Evolutionary conservation across 805 yeast genomes (phyloP), one percentile per base, ranked within the genome.

Genomic region (Debaryomyces prosopidis): DNA sequence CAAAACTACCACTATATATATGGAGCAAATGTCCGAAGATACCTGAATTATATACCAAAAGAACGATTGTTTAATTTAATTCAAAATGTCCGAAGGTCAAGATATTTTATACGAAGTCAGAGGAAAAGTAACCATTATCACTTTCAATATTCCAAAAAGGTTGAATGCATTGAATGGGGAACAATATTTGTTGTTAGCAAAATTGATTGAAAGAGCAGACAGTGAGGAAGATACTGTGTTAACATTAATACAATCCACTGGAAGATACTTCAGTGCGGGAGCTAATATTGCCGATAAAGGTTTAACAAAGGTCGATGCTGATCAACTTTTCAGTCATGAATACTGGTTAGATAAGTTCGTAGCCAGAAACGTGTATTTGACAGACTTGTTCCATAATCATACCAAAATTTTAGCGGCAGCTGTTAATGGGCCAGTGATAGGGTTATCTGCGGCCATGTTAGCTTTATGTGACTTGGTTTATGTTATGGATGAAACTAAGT

Each of bases 401-500:
- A 66, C 75, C 8, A 89, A 89, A 60, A 72, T 88, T 7, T 67
- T 89, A 31, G 82, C 82, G 20, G 80, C 81, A 36, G 91, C 89
- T 3, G 71, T 89, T 46, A 89, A 89, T 60, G 97, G 97, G 0
- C 96, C 97, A 0, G 95, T 82, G 4, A 77, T 89, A 47, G 97
- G 97, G 0, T 74, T 89, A 47, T 71, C 83, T 27, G 81, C 91
- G 2, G 89, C 90, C 0, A 63, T 89, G 42, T 83, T 88, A 10
- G 79, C 85, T n/a, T 67, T 86, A 43, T 81, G 87, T 64, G 97
- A 89, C 65, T 73, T 89, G 47, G 74, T 89, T 8, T 89, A 87
- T 59, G 84, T 85, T 11, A 78, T 75, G 52, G 80, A 83, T 55
- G 78, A 75, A 38, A 69, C 75, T 32, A 76, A 79, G 40, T 78